Percentiles rank a stretch among this genome's conserved stretches.
These are phyloP conservation scores for Atalantia buxifolia DNA, from an alignment of 345 rosid genomes.

Conservation along the genomic window DNA sequence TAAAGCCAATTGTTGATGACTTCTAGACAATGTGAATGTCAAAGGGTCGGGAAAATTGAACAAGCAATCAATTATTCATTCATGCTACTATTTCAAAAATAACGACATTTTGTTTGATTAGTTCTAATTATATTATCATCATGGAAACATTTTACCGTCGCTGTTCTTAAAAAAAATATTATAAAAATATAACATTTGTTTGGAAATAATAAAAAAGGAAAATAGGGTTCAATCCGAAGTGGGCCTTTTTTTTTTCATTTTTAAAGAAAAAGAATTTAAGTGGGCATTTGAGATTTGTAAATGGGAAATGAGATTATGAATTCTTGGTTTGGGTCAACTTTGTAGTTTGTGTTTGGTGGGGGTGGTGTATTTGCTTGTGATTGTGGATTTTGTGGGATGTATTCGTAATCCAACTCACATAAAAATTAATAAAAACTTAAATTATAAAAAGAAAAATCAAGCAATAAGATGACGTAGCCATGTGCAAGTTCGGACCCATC, in stretches of 20 bases:
- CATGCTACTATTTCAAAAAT: neutral
- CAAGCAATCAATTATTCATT: neutral
- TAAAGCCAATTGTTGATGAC: neutral
- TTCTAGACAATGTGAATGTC: neutral
- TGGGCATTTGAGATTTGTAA: neutral
- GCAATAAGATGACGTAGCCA: conserved; percentile 37
- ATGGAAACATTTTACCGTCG: no score
- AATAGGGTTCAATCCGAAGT: neutral
- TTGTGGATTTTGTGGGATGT: neutral
- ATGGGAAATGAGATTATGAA: neutral
- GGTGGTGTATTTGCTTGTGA: neutral
- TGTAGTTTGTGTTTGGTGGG: neutral
- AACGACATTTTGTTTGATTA: no score
- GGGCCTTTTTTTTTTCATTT: neutral
- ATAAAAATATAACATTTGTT: no score
- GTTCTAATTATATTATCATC: no score
- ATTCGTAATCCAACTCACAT: neutral
- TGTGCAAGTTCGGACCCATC: conserved; percentile 29
- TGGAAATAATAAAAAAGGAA: no score
- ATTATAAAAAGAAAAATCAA: neutral
- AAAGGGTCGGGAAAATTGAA: neutral
- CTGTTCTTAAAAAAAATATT: no score
- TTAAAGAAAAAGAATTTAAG: neutral
- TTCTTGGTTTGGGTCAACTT: neutral
- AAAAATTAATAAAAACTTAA: neutral